Evolutionary conservation across 352 stramenopile species (phyloP).

Genomic region (Phytophthora kernoviae): DNA sequence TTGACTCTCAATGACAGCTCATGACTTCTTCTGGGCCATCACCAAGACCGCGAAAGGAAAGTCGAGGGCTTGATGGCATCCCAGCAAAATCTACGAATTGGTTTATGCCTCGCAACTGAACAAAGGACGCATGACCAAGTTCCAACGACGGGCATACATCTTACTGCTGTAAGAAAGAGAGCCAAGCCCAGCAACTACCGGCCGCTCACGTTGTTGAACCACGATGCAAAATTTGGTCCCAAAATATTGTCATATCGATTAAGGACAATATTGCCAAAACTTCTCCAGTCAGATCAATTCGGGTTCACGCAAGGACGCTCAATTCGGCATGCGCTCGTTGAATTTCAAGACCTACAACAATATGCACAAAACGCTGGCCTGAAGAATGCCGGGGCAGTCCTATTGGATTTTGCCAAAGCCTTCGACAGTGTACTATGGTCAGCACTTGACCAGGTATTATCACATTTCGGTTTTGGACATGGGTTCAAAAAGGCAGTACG

Average conservation of each 20-base stretch:
- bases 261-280: not conserved
- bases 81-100: not conserved
- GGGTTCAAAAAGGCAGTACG: conserved; percentile 6
- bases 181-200: conserved; percentile 6
- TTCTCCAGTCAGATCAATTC: conserved; percentile 18
- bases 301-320: conserved; percentile 12
- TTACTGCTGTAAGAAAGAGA: conserved; percentile 10
- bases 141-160: conserved; percentile 4
- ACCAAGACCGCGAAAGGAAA: not conserved
- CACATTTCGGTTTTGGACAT: conserved; percentile 13
- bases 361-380: not conserved
- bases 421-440: conserved; percentile 25
- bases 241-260: conserved; percentile 9
- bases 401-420: conserved; percentile 23
- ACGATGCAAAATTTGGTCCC: conserved; percentile 3
- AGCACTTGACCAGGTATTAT: conserved; percentile 9
- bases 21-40: conserved; percentile 12
- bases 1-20: not conserved
- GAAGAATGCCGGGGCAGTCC: not conserved
- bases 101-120: not conserved
- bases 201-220: conserved; percentile 9
- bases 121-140: conserved; percentile 3
- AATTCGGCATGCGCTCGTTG: conserved; percentile 14
- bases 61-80: not conserved
- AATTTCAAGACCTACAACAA: conserved; percentile 23